Evolutionary conservation across 768 basidiomycete species (phyloP), one percentile per base, ranked within the genome.

Genomic region (Lentinula sp.): DNA sequence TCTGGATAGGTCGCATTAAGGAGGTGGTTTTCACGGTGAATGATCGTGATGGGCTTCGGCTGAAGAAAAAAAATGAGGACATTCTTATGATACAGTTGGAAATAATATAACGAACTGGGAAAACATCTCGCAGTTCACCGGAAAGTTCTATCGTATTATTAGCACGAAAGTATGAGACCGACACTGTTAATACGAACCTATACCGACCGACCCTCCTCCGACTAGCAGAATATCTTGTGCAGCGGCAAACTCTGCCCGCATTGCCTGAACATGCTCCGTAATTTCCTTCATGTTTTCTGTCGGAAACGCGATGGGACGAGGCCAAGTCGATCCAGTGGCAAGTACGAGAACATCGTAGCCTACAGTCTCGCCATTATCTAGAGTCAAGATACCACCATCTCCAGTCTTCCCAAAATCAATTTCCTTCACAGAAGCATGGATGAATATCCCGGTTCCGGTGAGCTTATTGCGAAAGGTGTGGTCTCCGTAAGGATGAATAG

Each of bases 291-390:
- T 63, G 15, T 70, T 73, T 10, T 67, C 64, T 45, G 69, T 69
- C 0, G 83, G 85, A 53, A 87, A 70, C 15, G 71, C 69, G 48
- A 82, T 49, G 0, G 82, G 81, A 0, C 81, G 85, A 12, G 71
- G 67, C 84, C 84, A 90, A 4, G 64, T 70, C 43, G 77, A 78
- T 1, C 89, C 89, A 2, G 87, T 76, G 0, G 85, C 80, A 37
- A 90, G 70, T 41, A 90, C 77, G 46, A 91, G 81, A 20, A 80
- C 70, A 10, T 78, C 77, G 69, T 84, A 91, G 7, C 71, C 68
- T 12, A 89, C 61, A 18, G 67, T 68, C 54, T 84, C 77, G 37
- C 84, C 85, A 62, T 74, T 72, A 8, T 74, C 75, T 8, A 90
- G 76, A 5, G 78, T 72, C 6, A 90, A 76, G 20, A 67, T 61